phyloP scores from a whole-genome alignment of 257 asterid genomes.

The Petunia axillaris region DNA sequence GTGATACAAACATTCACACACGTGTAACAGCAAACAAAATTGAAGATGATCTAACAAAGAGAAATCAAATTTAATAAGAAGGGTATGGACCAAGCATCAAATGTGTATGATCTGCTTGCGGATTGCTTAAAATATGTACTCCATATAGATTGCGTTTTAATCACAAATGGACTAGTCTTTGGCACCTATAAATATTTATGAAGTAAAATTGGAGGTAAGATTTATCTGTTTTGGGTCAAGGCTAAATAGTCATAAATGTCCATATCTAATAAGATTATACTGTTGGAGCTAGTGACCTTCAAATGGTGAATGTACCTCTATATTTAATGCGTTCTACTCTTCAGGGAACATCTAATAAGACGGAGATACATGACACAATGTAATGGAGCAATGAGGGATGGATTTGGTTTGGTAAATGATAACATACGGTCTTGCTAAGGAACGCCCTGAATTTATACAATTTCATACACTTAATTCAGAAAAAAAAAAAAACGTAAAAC shows the following conservation, averaged over 20 bases:
- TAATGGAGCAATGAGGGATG: constrained; percentile 47
- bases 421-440: constrained; percentile 12
- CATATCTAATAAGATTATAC: constrained; percentile 45
- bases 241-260: constrained; percentile 35
- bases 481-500: neutral
- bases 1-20: neutral
- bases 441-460: neutral
- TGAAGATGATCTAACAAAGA: too few species aligned
- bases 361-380: constrained; percentile 46
- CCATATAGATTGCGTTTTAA: too few species aligned
- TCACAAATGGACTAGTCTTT: too few species aligned
- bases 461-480: neutral
- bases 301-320: constrained; percentile 45
- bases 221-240: constrained; percentile 33
- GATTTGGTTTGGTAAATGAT: constrained; percentile 38
- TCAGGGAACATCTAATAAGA: constrained; percentile 55
- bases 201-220: neutral
- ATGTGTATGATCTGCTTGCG: too few species aligned
- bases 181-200: too few species aligned
- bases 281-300: constrained; percentile 35
- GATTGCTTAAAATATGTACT: too few species aligned
- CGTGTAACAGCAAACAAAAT: too few species aligned
- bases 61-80: too few species aligned
- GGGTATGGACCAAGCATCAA: too few species aligned
- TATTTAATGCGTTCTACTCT: constrained; percentile 51